These are phyloP conservation scores for Oxyria digyna DNA, from an alignment of 148 eudicot species.

Conservation along the genomic window DNA sequence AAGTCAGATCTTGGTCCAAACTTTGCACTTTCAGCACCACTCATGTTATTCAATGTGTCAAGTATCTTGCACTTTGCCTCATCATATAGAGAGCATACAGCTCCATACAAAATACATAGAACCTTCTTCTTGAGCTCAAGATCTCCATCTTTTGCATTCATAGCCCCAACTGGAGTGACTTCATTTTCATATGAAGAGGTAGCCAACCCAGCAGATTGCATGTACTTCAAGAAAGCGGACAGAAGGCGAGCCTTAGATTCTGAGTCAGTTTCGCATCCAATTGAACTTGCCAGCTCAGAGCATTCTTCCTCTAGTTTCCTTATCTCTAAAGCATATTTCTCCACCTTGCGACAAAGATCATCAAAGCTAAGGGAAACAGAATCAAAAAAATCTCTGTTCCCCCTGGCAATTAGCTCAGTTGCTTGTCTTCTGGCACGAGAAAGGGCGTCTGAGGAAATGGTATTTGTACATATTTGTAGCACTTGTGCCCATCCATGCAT, in stretches of 20 bases:
- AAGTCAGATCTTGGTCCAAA: slow-evolving; percentile 26
- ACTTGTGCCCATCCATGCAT: slow-evolving; percentile 85
- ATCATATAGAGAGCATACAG: slow-evolving; percentile 45
- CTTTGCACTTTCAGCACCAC: slow-evolving; percentile 22
- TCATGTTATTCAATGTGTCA: slow-evolving; percentile 26
- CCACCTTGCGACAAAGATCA: slow-evolving; percentile 51
- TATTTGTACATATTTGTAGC: slow-evolving; percentile 49
- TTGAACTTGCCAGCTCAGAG: slow-evolving; percentile 55
- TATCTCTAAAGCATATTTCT: slow-evolving; percentile 65
- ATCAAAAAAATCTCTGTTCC: slow-evolving; percentile 31
- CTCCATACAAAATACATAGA: slow-evolving; percentile 35
- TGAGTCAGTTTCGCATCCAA: slow-evolving; percentile 56
- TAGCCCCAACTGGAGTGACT: slow-evolving; percentile 20
- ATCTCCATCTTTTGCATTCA: slow-evolving; percentile 26
- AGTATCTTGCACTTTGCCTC: slow-evolving; percentile 48
- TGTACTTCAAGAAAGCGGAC: slow-evolving; percentile 49
- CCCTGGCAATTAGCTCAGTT: slow-evolving; percentile 55
- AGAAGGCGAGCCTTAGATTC: slow-evolving; percentile 59
- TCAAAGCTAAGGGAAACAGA: slow-evolving; percentile 39
- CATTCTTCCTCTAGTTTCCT: slow-evolving; percentile 66
- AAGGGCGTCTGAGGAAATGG: slow-evolving; percentile 57
- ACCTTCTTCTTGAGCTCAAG: slow-evolving; percentile 36
- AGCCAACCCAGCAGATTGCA: slow-evolving; percentile 44
- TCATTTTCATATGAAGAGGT: slow-evolving; percentile 17
- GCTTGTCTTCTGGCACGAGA: slow-evolving; percentile 67